phyloP scores from a whole-genome alignment of 192 early-diverging fungal species.

The Backusella psychrophila region DNA sequence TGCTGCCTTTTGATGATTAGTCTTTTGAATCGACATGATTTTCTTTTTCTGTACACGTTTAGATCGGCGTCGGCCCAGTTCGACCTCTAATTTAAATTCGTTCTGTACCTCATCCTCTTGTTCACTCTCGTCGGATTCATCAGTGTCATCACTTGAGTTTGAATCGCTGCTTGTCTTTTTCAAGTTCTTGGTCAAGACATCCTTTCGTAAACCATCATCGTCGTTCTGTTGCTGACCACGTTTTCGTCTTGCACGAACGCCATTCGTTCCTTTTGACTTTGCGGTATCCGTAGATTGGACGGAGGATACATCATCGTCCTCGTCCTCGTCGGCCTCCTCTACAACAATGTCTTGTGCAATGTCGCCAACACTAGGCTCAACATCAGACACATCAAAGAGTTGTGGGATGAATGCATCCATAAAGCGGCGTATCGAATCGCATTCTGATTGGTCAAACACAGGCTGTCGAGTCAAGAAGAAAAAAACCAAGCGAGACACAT shows the following conservation, averaged over 20 bases:
- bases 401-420: constrained; percentile 65
- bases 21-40: not conserved
- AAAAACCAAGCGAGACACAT: constrained; percentile 70
- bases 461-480: constrained; percentile 61
- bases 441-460: constrained; percentile 53
- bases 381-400: constrained; percentile 56
- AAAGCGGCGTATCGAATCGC: constrained; percentile 73
- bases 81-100: not conserved
- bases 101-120: constrained; percentile 40
- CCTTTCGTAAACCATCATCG: constrained; percentile 12
- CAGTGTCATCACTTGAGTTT: not conserved
- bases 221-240: constrained; percentile 4
- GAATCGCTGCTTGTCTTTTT: not conserved
- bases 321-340: constrained; percentile 10
- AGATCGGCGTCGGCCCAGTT: not conserved
- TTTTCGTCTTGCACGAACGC: not conserved
- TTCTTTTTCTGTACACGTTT: not conserved
- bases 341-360: constrained; percentile 12
- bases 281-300: constrained; percentile 2
- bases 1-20: not conserved
- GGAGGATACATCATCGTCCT: constrained; percentile 6
- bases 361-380: constrained; percentile 2
- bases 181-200: constrained; percentile 12
- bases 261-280: not conserved
- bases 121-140: constrained; percentile 44